Conservation (phyloP, 2,329 filamentous ascomycete species). For the Ophiostoma triangulosporum region DNA sequence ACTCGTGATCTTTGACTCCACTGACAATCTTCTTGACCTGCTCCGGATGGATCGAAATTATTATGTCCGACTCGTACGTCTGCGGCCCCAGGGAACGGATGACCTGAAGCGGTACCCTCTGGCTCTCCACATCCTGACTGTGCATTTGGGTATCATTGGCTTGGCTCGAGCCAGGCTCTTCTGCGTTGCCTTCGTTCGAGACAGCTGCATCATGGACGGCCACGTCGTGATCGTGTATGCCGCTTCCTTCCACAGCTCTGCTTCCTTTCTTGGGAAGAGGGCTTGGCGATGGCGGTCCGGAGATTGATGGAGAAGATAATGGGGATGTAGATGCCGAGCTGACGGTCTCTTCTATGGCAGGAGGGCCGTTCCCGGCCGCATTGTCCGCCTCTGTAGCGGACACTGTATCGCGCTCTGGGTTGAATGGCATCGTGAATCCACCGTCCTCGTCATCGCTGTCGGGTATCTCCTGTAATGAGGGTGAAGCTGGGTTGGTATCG, state of each 20-base stretch:
- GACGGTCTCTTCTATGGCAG: conserved; percentile 15
- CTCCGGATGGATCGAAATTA: conserved; percentile 35
- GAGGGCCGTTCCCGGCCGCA: conserved; percentile 12
- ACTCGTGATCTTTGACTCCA: conserved; percentile 40
- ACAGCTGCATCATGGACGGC: not conserved
- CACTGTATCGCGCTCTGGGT: not conserved
- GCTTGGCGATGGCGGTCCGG: conserved; percentile 19
- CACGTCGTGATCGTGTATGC: not conserved
- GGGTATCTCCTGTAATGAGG: conserved; percentile 27
- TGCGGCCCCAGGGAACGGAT: conserved; percentile 35
- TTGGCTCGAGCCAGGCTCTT: not conserved
- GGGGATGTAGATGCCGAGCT: not conserved
- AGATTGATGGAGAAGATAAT: not conserved
- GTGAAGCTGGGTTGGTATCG: not conserved
- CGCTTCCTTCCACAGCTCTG: not conserved
- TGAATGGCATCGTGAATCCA: no score
- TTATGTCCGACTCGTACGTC: conserved; percentile 37
- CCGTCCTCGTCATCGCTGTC: conserved; percentile 34
- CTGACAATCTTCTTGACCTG: conserved; percentile 35
- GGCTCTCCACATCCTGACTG: conserved; percentile 29
- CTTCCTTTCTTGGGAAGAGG: conserved; percentile 5
- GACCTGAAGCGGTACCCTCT: conserved; percentile 36
- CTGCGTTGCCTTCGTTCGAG: not conserved
- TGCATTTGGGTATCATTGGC: not conserved
- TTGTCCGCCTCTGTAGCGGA: not conserved